These are phyloP conservation scores for Talaromyces rugulosus DNA, from an alignment of 2,329 filamentous ascomycete genomes.

Conservation along the genomic window DNA sequence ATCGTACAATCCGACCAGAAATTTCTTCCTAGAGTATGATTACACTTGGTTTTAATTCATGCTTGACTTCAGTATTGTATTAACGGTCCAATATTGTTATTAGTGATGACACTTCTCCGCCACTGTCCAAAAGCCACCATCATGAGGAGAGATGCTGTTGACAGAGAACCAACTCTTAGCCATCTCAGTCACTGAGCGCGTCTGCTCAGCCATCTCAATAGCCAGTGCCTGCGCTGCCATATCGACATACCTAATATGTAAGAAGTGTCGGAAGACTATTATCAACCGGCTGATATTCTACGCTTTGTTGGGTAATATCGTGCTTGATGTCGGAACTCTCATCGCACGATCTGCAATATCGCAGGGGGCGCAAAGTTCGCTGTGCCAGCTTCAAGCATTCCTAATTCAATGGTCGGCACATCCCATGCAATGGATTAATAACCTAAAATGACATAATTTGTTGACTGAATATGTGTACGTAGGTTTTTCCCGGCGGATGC, in stretches of 20 bases:
- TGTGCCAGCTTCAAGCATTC: constrained; percentile 74
- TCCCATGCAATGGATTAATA: not conserved
- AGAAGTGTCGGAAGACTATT: constrained; percentile 56
- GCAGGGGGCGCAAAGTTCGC: constrained; percentile 45
- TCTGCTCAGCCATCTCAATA: constrained; percentile 66
- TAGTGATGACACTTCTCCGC: not conserved
- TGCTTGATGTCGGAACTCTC: constrained; percentile 72
- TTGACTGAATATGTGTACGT: not conserved
- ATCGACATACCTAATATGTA: constrained; percentile 54
- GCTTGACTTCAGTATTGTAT: not conserved
- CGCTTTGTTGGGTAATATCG: constrained; percentile 74
- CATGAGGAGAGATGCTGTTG: constrained; percentile 18
- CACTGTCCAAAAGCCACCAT: not conserved
- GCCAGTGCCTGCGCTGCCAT: constrained; percentile 68
- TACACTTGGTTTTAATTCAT: not conserved
- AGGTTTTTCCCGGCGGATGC: constrained; percentile 76
- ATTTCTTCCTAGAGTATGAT: not conserved
- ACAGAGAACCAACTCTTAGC: constrained; percentile 42
- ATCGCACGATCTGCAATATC: constrained; percentile 61
- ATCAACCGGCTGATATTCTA: constrained; percentile 83
- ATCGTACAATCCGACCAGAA: not conserved
- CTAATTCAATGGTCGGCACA: constrained; percentile 68
- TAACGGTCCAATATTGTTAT: not conserved
- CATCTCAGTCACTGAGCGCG: constrained; percentile 61
- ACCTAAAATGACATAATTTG: no score